Percentiles rank a stretch among this genome's conserved stretches.
These are phyloP conservation scores for Monascus purpureus DNA, from an alignment of 495 filamentous ascomycete genomes.

Conservation along the genomic window DNA sequence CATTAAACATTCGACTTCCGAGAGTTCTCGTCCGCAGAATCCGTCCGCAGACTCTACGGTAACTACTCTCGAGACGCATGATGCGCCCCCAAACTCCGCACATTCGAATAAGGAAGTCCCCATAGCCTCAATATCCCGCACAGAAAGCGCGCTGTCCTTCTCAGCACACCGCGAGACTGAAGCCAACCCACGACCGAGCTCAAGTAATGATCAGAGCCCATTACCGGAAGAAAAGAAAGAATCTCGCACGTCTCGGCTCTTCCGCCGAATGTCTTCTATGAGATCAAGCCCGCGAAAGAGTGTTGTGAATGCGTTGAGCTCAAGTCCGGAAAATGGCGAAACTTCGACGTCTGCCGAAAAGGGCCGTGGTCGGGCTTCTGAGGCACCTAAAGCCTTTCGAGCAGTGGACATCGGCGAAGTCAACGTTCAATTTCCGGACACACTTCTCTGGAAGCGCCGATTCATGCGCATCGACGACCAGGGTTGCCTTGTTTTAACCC, in stretches of 20 bases:
- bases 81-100: too few relatives aligned
- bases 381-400: constrained; percentile 12
- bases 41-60: too few relatives aligned
- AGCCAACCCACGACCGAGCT: too few relatives aligned
- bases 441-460: constrained; percentile 81
- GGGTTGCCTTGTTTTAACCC: constrained; percentile 61
- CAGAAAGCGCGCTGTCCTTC: too few relatives aligned
- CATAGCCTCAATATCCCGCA: too few relatives aligned
- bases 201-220: constrained; percentile 21
- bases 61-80: too few relatives aligned
- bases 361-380: constrained; percentile 16
- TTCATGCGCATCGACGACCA: constrained; percentile 63
- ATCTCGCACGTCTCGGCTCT: constrained; percentile 55
- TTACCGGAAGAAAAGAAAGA: constrained; percentile 49
- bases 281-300: constrained; percentile 48
- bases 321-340: constrained; percentile 46
- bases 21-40: too few relatives aligned
- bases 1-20: too few relatives aligned
- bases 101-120: too few relatives aligned
- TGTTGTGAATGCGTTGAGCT: constrained; percentile 37
- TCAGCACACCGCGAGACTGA: too few relatives aligned
- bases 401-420: constrained; percentile 68
- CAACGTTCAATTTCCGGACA: constrained; percentile 89
- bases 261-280: constrained; percentile 68
- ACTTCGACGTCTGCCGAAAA: constrained; percentile 19